These are phyloP conservation scores for Colletotrichum sp. DNA, from an alignment of 2,329 filamentous ascomycete genomes.

Conservation along the genomic window DNA sequence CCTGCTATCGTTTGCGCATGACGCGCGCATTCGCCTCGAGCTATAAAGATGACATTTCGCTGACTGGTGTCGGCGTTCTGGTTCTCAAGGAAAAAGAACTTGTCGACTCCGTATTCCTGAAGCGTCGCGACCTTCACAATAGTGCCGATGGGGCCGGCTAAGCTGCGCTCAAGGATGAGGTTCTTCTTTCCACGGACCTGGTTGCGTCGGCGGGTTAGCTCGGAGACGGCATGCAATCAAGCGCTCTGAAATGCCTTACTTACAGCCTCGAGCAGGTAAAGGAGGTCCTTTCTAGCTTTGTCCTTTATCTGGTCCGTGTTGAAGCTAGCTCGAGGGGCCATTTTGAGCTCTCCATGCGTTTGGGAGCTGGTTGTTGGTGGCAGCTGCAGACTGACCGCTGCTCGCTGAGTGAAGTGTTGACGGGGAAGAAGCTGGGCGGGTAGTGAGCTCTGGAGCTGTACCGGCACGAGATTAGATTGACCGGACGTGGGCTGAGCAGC, in stretches of 20 bases:
- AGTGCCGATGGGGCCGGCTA: slow-evolving; percentile 87
- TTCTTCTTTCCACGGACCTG: slow-evolving; percentile 99
- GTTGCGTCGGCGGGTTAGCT: not conserved
- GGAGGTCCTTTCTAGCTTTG: slow-evolving; percentile 85
- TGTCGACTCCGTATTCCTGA: slow-evolving; percentile 97
- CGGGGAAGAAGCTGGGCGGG: not conserved
- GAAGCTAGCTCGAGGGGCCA: slow-evolving; percentile 75
- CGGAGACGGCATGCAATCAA: not conserved
- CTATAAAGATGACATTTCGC: slow-evolving; percentile 93
- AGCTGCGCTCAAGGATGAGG: slow-evolving; percentile 86
- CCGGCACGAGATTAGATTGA: not conserved
- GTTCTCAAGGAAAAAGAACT: slow-evolving; percentile 96
- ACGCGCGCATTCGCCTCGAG: slow-evolving; percentile 85
- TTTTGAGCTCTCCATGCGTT: slow-evolving; percentile 59
- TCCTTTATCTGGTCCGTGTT: slow-evolving; percentile 78
- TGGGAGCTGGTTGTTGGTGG: not conserved
- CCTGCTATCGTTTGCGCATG: slow-evolving; percentile 88
- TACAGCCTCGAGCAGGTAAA: slow-evolving; percentile 94
- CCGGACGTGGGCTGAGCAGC: not conserved
- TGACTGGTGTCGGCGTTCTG: slow-evolving; percentile 93
- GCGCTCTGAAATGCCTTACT: slow-evolving; percentile 47
- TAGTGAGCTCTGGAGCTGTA: slow-evolving; percentile 4
- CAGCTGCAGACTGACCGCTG: slow-evolving; percentile 13
- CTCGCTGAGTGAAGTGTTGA: not conserved
- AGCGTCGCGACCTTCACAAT: slow-evolving; percentile 95